phyloP scores from a whole-genome alignment of 257 asterid species.

The Solanum ossicruentum region DNA sequence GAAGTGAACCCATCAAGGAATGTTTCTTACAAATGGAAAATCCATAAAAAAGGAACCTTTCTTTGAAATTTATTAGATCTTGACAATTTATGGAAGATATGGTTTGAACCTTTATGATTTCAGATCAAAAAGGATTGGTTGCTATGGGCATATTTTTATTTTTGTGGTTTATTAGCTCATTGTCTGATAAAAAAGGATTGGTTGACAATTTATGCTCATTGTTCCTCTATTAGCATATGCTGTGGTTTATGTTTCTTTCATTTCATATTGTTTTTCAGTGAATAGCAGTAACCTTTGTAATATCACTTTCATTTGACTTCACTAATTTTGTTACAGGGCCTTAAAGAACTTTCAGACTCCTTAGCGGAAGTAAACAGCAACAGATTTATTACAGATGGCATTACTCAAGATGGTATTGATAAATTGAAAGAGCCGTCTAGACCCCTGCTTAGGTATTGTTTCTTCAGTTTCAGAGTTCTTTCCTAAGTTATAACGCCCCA shows the following conservation, averaged over 20 bases:
- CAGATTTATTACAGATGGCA: constrained; percentile 28
- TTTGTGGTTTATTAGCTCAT: not conserved
- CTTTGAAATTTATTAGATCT: not conserved
- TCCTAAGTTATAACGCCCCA: not conserved
- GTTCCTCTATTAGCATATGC: not conserved
- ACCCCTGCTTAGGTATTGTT: constrained; percentile 27
- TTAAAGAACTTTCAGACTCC: constrained; percentile 45
- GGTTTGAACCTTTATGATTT: not conserved
- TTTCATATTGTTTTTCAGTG: not conserved
- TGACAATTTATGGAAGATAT: not conserved
- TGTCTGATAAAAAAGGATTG: too few species aligned
- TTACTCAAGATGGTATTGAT: constrained; percentile 15
- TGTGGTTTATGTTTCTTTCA: not conserved
- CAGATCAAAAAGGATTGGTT: not conserved
- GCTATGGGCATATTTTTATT: not conserved
- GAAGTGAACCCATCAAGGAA: not conserved
- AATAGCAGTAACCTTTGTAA: not conserved
- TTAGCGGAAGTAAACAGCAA: constrained; percentile 6
- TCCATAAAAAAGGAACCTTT: not conserved
- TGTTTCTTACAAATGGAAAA: not conserved
- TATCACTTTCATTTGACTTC: not conserved
- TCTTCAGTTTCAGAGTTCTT: not conserved
- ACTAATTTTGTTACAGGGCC: constrained; percentile 38
- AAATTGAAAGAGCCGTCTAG: constrained; percentile 13
- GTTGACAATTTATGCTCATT: not conserved